Base-by-base conservation (phyloP, 176 grass and related monocot genomes). In the Phoenix dactylifera region DNA sequence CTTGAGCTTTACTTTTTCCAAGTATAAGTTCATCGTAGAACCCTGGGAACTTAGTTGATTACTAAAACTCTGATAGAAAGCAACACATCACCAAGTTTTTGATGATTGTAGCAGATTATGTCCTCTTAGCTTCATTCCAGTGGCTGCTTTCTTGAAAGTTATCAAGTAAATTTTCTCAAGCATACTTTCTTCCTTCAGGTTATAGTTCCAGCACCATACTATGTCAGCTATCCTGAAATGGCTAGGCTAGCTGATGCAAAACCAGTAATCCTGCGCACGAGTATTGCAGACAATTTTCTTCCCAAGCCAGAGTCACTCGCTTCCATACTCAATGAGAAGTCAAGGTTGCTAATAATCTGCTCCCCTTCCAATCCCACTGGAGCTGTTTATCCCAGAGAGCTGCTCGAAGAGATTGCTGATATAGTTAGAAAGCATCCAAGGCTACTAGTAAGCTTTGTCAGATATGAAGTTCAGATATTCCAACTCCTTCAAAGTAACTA, bases 361-460 rank as follows among this genome's bases (percentile, higher is more conserved):
- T 95, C 90, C 58, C 90, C 90, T 76, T 89, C 83, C 67, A 95
- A 95, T 76, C 90, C 90, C 55, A 95, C 90, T 67, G 90, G 90
- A 4, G 86, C 90, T 50, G 80, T 95, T 54, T 95, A 89, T 80
- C 86, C 90, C 6, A 95, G 69, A 72, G 80, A 95, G 48, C 35
- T 82, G 63, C 90, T 95, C 32, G 86, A 89, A 73, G 79, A 89
- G 69, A 95, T 95, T 64, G 83, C 80, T 79, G 82, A 77, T 58
- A 84, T 89, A 62, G 90, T 95, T 26, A 78, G 65, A 57, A 95
- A 89, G 70, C 57, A 95, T 83, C 83, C 90, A 28, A 95, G 74
- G 28, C 90, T 95, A 49, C 64, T 95, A 80, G 90, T 95, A 51
- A 64, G 82, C 16, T 52, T 53, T 29, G 7, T 58, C 15, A 68